Conservation (phyloP, 345 rosid species). For the Pistacia atlantica region DNA sequence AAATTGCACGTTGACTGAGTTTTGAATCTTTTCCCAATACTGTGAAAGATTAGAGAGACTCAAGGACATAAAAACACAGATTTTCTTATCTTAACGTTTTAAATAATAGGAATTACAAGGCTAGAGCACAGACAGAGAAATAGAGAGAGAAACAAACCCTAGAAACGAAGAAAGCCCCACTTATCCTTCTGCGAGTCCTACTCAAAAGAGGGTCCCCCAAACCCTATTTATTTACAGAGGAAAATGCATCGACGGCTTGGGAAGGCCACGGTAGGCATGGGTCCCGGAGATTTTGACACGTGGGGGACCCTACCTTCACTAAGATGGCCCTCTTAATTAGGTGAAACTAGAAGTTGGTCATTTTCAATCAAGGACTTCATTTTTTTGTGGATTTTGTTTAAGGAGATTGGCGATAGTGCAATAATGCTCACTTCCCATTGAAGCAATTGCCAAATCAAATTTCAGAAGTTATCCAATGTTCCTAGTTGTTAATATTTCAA, state of each 20-base stretch:
- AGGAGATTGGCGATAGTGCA: neutral
- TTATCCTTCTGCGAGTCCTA: slow-evolving; percentile 32
- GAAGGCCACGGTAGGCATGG: neutral
- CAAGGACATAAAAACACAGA: slow-evolving; percentile 1
- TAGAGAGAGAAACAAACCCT: slow-evolving; percentile 32
- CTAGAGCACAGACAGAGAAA: neutral
- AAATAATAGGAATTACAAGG: neutral
- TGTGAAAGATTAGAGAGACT: neutral
- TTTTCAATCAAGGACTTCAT: neutral
- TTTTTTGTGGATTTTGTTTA: neutral
- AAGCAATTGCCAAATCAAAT: neutral
- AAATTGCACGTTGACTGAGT: slow-evolving; percentile 20
- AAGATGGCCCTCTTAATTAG: too few relatives aligned
- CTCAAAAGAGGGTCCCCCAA: slow-evolving; percentile 33
- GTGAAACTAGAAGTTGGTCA: too few relatives aligned
- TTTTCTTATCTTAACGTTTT: neutral
- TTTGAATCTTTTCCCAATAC: slow-evolving; percentile 5
- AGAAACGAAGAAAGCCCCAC: slow-evolving; percentile 32
- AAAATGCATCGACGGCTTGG: slow-evolving; percentile 32
- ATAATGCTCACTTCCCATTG: neutral
- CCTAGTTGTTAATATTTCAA: neutral
- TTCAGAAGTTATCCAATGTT: neutral
- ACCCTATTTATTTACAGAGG: slow-evolving; percentile 20
- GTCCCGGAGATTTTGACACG: slow-evolving; percentile 11
- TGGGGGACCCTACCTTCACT: neutral